Evolutionary conservation across 2,329 filamentous ascomycete genomes (phyloP).

Genomic region (Cercospora canescens): DNA sequence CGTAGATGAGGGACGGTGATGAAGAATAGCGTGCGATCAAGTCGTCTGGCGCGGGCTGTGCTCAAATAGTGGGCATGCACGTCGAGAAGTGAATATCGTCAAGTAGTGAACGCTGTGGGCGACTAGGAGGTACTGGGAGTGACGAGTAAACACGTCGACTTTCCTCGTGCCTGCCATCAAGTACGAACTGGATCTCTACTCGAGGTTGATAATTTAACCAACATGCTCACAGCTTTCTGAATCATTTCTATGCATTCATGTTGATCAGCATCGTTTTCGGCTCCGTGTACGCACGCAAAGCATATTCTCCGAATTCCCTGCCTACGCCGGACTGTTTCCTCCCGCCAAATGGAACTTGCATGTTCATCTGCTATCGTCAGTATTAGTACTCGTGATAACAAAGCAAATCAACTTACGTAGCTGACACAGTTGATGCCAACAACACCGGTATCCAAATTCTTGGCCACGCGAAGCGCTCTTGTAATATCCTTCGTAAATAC

Average conservation of each 20-base stretch:
- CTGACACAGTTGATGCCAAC: slow-evolving; percentile 38
- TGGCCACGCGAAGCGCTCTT: slow-evolving; percentile 41
- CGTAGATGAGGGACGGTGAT: no score
- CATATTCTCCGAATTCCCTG: slow-evolving; percentile 61
- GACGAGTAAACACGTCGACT: no score
- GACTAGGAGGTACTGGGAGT: no score
- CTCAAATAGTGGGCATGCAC: no score
- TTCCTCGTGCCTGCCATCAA: no score
- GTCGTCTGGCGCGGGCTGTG: no score
- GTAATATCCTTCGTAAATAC: slow-evolving; percentile 41
- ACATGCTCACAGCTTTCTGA: no score
- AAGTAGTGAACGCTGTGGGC: no score
- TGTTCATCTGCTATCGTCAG: not conserved
- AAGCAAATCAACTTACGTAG: not conserved
- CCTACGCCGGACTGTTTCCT: slow-evolving; percentile 63
- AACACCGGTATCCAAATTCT: slow-evolving; percentile 41
- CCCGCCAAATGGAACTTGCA: slow-evolving; percentile 51
- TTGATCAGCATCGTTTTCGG: slow-evolving; percentile 11
- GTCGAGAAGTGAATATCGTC: no score
- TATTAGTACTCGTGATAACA: not conserved
- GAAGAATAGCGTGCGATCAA: no score
- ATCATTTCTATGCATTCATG: slow-evolving; percentile 11
- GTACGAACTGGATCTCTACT: no score
- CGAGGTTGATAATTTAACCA: no score
- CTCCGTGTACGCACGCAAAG: slow-evolving; percentile 61